Evolutionary conservation across 257 asterid species (phyloP).

Genomic region (Haberlea rhodopensis): DNA sequence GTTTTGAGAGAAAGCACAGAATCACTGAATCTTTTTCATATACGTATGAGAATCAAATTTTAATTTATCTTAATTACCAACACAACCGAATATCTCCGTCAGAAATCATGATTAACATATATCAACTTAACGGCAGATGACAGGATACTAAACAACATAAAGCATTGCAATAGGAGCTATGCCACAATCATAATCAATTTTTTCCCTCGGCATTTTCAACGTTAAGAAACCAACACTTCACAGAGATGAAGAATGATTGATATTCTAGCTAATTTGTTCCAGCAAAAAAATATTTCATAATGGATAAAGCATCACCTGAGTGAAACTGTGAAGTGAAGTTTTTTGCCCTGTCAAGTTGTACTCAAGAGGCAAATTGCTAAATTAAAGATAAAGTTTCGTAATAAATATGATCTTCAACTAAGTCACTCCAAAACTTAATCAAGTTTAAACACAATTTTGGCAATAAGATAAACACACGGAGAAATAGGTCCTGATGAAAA

Average conservation of each 20-base stretch:
- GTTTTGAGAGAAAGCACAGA: background rate
- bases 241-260: background rate
- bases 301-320: background rate
- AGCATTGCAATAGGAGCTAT: too few species aligned
- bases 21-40: background rate
- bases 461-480: background rate
- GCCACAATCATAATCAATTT: too few species aligned
- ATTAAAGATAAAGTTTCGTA: background rate
- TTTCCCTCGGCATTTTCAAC: background rate
- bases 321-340: background rate
- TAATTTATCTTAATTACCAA: background rate
- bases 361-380: background rate
- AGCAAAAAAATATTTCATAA: background rate
- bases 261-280: background rate
- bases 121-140: background rate
- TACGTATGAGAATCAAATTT: background rate
- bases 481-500: background rate
- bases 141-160: background rate
- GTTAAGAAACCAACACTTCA: background rate
- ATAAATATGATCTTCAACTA: background rate
- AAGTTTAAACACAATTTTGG: background rate
- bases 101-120: background rate
- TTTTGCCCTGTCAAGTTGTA: background rate
- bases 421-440: constrained; percentile 3
- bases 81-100: background rate